A percentile compares a stretch with the other conserved stretches of the same genome.
Evolutionary conservation across 2,329 filamentous ascomycete genomes (phyloP).

Genomic region (Beauveria brongniartii): DNA sequence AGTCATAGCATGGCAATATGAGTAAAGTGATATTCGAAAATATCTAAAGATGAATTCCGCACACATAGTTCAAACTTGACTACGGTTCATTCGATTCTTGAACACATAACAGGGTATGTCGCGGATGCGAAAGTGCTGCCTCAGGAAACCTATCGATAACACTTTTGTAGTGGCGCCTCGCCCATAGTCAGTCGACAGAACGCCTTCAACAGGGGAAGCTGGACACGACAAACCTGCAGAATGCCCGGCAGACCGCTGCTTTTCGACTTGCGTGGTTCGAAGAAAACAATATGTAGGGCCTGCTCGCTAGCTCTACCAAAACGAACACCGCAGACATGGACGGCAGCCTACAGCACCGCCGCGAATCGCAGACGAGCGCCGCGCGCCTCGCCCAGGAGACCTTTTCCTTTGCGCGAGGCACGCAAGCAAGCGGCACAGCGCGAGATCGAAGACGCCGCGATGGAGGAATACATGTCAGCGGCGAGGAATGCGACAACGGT

Average conservation of each 20-base stretch:
- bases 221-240: not conserved
- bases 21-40: not conserved
- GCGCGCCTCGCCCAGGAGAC: conserved; percentile 12
- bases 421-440: not conserved
- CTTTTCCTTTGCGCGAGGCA: not conserved
- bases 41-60: not conserved
- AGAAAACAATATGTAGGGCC: conserved; percentile 29
- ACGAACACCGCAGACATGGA: conserved; percentile 20
- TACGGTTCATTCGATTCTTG: not conserved
- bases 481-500: not conserved
- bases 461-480: not conserved
- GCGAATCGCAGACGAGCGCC: conserved; percentile 17
- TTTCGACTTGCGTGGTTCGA: conserved; percentile 27
- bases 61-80: not conserved
- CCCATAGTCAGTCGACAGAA: not conserved
- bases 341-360: conserved; percentile 26
- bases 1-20: too few species aligned
- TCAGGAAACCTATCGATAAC: conserved; percentile 6
- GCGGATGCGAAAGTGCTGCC: conserved; percentile 2
- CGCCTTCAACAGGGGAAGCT: conserved; percentile 4
- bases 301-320: conserved; percentile 26
- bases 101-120: conserved; percentile 7
- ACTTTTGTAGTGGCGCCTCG: not conserved
- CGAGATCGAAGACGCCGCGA: not conserved
- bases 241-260: conserved; percentile 23